Conservation (phyloP, 805 yeast genomes). For the Grigorovia humatica region DNA sequence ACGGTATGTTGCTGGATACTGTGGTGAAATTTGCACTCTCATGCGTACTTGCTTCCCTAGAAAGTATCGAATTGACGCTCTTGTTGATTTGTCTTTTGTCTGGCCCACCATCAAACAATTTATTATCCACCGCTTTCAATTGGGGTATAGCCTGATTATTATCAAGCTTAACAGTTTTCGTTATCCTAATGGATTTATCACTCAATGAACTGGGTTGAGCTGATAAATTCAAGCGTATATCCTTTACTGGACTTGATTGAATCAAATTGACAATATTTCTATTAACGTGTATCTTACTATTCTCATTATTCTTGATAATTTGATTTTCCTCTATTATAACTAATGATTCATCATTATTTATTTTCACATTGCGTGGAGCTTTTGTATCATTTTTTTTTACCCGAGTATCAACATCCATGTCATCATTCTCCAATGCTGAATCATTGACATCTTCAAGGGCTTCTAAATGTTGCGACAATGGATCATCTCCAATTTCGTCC, state of each 20-base stretch:
- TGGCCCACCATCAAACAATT: no score
- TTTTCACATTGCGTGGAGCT: neutral
- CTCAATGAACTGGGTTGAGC: neutral
- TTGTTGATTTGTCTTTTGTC: no score
- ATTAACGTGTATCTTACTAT: neutral
- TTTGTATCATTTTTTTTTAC: constrained; percentile 1
- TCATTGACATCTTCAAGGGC: neutral
- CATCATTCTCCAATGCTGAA: neutral
- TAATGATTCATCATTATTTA: constrained; percentile 10
- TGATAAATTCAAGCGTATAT: neutral
- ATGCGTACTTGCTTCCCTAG: neutral
- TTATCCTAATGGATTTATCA: neutral
- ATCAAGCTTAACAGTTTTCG: neutral
- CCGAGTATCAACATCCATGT: neutral
- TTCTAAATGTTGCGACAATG: neutral
- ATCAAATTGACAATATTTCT: neutral
- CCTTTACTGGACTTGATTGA: neutral
- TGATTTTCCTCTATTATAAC: constrained; percentile 12
- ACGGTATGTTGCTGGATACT: neutral
- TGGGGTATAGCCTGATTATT: neutral
- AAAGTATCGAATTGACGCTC: neutral
- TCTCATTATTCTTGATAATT: neutral
- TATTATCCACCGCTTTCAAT: neutral
- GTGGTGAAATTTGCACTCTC: no score
- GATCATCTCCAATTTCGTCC: constrained; percentile 5